Evolutionary conservation across 192 early-diverging fungal genomes (phyloP), one percentile per base, ranked within the genome.

Genomic region (Chytriomyces sp.): DNA sequence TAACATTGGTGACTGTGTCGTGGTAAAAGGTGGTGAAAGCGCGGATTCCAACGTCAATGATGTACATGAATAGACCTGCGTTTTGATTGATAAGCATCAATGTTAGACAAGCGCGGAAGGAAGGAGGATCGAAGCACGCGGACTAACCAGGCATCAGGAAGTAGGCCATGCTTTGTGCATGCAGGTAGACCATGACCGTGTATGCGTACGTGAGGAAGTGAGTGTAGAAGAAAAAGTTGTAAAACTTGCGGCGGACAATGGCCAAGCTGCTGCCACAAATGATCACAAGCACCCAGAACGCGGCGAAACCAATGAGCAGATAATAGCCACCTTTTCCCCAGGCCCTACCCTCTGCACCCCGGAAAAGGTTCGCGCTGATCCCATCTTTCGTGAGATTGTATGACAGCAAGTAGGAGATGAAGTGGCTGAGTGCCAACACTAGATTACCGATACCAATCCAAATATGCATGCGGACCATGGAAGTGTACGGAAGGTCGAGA

Each of bases 41-140:
- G 45, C 93, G 92, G 16, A 87, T 81, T 24, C 91, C 24, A 43
- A 92, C 86, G 72, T 94, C 93, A 16, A 85, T 57, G 59, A 82
- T 50, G 74, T 93, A 94, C 48, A 80, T n/a, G 44, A 86, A 89
- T 70, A 92, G 86, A 47, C 81, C 73, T 28, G 76, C 4, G 63
- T 9, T 77, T 16, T 49, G 72, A 60, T 23, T 64, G 68, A 61
- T 79, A 79, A 45, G 63, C 46, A 67, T 63, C 62, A 7, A 49
- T 18, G 4, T 57, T 57, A n/a, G 53, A 57, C 53, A 57, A 57
- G 53, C 3, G 53, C 13, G 53, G 13, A 57, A 57, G 53, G 13
- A 20, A 13, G 13, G 3, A 5, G 53, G 20, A 0, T 13, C 53
- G 20, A n/a, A n/a, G 1, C 43, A 10, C 13, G 45, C 1, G 13